Base-by-base conservation (phyloP, 1,139 yeast species). In the Yamadazyma siamensis region DNA sequence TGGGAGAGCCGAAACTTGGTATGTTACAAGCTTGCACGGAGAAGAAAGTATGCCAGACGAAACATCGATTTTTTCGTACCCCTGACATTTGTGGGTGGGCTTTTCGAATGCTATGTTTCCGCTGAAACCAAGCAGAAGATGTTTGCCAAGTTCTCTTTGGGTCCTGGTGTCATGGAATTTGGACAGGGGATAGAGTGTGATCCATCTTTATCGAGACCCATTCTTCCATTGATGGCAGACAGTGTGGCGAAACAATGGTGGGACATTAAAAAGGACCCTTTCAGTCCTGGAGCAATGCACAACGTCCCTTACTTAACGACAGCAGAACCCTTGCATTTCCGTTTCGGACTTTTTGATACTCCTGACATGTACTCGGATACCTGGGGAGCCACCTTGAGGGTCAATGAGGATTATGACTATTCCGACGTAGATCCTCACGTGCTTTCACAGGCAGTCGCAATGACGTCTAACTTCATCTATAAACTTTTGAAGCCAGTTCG, bases 21-120 rank as follows among this genome's bases (percentile, higher is more conserved):
- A 11, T 80, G 87, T 40, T 80, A 68, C 46, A 77, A 80, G 39
- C 55, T 80, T 40, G 85, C 87, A 1, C 61, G 91, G 37, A 58
- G 80, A 19, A 73, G 74, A 46, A 71, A 75, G 45, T 82, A 77
- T 44, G 77, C 79, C 2, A 51, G 52, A 20, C 58, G 82, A 28
- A 53, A 66, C 15, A 40, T 74, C 21, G 62, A 72, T 5, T 51
- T 79, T 13, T 80, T 69, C 44, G 56, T 76, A 15, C 87, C 89
- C 0, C 61, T 65, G 26, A 69, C 81, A 0, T 70, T 75, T 52
- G 75, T 83, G 2, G 94, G 94, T 5, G 89, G 80, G 0, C 42
- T 83, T 6, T 83, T 68, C 49, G 69, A 70, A 39, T 79, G 86
- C 45, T 59, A 68, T 3, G 40, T 71, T 1, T 48, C 64, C 3